phyloP scores from a whole-genome alignment of 345 rosid species.

The Lumnitzera racemosa region DNA sequence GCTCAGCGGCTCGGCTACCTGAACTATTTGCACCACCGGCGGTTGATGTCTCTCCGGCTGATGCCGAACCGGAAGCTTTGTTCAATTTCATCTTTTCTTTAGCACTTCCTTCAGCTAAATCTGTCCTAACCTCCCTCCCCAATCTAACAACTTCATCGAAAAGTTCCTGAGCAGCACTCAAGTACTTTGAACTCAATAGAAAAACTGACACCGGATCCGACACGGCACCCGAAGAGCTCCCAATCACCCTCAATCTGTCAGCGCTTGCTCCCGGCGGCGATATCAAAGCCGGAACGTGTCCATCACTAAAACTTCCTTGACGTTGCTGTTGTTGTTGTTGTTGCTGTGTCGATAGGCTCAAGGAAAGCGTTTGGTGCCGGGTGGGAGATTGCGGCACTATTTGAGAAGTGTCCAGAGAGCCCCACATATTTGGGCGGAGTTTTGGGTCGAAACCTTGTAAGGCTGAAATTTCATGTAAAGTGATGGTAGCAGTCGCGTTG shows the following conservation, averaged over 20 bases:
- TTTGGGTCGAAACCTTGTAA: slow-evolving; percentile 20
- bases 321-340: slow-evolving; percentile 9
- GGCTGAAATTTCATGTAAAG: slow-evolving; percentile 11
- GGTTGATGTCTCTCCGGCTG: background rate
- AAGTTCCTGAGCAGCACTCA: slow-evolving; percentile 66
- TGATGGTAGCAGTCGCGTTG: slow-evolving; percentile 17
- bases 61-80: slow-evolving; percentile 14
- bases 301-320: background rate
- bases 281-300: background rate
- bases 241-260: background rate
- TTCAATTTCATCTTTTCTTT: slow-evolving; percentile 17
- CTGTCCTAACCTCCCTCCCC: slow-evolving; percentile 22
- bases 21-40: slow-evolving; percentile 1
- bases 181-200: slow-evolving; percentile 47
- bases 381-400: slow-evolving; percentile 12
- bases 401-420: slow-evolving; percentile 12
- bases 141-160: slow-evolving; percentile 61
- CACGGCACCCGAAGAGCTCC: slow-evolving; percentile 2
- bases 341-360: slow-evolving; percentile 23
- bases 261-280: background rate
- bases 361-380: slow-evolving; percentile 35
- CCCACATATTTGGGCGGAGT: slow-evolving; percentile 28
- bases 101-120: slow-evolving; percentile 4
- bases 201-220: slow-evolving; percentile 18
- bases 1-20: slow-evolving; percentile 1